These are phyloP conservation scores for Voacanga thouarsii DNA, from an alignment of 257 asterid genomes.

Conservation along the genomic window DNA sequence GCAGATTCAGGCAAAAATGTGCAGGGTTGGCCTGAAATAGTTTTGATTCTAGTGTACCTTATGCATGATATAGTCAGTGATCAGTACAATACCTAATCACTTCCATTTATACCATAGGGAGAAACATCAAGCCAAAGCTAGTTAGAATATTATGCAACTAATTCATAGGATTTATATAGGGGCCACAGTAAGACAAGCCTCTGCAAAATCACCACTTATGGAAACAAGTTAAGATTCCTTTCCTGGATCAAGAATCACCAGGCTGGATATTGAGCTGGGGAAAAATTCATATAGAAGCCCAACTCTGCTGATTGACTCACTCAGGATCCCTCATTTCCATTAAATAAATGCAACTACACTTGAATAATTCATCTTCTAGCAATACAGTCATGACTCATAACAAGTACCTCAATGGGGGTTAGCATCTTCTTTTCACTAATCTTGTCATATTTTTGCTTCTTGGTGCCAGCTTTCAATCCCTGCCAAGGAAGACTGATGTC, in stretches of 20 bases:
- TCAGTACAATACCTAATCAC: background rate
- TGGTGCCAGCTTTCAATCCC: constrained; percentile 93
- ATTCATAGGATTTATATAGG: background rate
- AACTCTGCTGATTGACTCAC: background rate
- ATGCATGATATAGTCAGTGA: background rate
- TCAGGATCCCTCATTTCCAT: background rate
- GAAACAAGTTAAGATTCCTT: background rate
- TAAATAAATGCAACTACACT: background rate
- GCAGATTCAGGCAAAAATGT: background rate
- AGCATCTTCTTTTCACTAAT: constrained; percentile 95
- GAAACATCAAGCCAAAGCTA: background rate
- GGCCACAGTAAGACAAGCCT: background rate
- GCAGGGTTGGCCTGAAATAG: background rate
- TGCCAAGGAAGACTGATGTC: constrained; percentile 88
- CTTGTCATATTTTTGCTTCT: constrained; percentile 94
- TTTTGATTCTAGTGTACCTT: background rate
- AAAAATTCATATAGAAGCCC: background rate
- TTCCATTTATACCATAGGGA: background rate
- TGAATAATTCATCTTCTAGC: background rate
- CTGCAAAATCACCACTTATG: background rate
- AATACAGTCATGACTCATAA: constrained; percentile 10
- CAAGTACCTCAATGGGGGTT: constrained; percentile 85
- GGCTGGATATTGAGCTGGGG: background rate
- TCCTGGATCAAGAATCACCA: background rate
- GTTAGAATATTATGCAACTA: background rate